Conservation (phyloP, 2,329 filamentous ascomycete genomes). For the Phyllosticta capitalensis region DNA sequence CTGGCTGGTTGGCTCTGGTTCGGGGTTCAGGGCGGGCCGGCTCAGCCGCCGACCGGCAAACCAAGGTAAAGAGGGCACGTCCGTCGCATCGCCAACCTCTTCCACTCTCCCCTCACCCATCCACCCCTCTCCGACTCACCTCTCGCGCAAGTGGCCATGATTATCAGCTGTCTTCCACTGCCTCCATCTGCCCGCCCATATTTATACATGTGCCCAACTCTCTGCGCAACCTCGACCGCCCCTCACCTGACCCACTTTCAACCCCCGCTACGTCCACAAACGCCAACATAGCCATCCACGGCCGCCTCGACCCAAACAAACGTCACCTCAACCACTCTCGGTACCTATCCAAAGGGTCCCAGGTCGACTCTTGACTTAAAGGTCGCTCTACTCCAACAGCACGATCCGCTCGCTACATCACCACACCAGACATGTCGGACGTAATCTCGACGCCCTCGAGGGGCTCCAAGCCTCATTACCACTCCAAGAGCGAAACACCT, state of each 20-base stretch:
- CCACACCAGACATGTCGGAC: conserved; percentile 1
- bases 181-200: neutral
- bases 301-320: neutral
- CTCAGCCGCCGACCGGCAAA: neutral
- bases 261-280: conserved; percentile 5
- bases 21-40: neutral
- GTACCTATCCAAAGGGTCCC: neutral
- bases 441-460: conserved; percentile 20
- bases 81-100: conserved; percentile 1
- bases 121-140: conserved; percentile 3
- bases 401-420: neutral
- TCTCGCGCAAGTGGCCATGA: neutral
- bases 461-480: conserved; percentile 22
- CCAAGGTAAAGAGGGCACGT: conserved; percentile 1
- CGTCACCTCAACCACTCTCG: conserved; percentile 3
- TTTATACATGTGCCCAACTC: conserved; percentile 10
- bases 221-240: conserved; percentile 2
- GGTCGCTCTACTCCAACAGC: neutral
- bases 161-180: conserved; percentile 1
- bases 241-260: conserved; percentile 5
- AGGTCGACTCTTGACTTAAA: neutral
- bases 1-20: neutral
- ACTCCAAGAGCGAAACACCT: conserved; percentile 18
- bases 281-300: conserved; percentile 10
- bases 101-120: neutral